phyloP scores from a whole-genome alignment of 306 rosid genomes.

The Malus sieversii region DNA sequence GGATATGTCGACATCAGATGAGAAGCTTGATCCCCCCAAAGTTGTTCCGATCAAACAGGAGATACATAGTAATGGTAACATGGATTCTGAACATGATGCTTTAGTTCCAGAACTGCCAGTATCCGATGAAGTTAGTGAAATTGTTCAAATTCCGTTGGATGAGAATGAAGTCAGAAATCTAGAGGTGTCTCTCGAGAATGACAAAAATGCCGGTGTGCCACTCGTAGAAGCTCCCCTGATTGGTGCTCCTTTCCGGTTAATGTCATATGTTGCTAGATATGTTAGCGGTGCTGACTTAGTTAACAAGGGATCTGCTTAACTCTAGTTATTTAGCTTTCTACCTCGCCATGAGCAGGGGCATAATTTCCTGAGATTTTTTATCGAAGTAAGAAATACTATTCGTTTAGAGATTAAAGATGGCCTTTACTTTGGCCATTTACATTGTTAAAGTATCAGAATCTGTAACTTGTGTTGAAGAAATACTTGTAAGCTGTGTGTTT shows the following conservation, averaged over 20 bases:
- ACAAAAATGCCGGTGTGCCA: slow-evolving; percentile 34
- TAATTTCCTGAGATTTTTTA: neutral
- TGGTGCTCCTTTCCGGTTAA: slow-evolving; percentile 85
- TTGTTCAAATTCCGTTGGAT: slow-evolving; percentile 62
- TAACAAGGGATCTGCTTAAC: slow-evolving; percentile 24
- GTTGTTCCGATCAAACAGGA: slow-evolving; percentile 28
- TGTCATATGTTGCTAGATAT: slow-evolving; percentile 75
- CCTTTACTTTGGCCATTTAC: slow-evolving; percentile 21
- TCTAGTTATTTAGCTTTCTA: slow-evolving; percentile 21
- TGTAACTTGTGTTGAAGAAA: slow-evolving; percentile 9
- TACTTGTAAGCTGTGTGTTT: neutral
- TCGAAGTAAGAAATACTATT: slow-evolving; percentile 21
- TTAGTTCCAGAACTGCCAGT: slow-evolving; percentile 11
- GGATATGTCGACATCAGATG: slow-evolving; percentile 10
- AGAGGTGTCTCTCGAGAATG: slow-evolving; percentile 30
- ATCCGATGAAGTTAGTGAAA: slow-evolving; percentile 47
- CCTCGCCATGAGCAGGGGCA: neutral
- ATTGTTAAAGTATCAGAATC: slow-evolving; percentile 13
- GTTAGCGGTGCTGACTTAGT: slow-evolving; percentile 92
- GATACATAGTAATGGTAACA: slow-evolving; percentile 3
- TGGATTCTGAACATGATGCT: slow-evolving; percentile 17
- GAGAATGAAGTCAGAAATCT: slow-evolving; percentile 33
- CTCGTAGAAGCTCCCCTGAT: slow-evolving; percentile 77
- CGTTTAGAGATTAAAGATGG: slow-evolving; percentile 11
- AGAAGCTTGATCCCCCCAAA: slow-evolving; percentile 24